A percentile compares a stretch with the other conserved stretches of the same genome.
Conservation (phyloP, 2,329 filamentous ascomycete species). For the Alternaria brassicae region DNA sequence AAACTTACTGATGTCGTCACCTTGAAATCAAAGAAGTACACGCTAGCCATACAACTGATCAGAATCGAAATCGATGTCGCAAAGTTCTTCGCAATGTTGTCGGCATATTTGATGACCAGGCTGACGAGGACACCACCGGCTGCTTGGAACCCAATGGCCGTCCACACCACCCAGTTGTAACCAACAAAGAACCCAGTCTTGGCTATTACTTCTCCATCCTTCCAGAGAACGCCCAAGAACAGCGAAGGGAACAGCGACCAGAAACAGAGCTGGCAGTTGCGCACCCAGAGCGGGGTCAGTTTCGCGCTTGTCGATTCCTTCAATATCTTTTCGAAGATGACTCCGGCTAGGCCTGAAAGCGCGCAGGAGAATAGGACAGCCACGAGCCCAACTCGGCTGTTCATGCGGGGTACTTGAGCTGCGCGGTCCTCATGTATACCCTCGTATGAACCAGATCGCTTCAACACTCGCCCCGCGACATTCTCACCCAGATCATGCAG, state of each 20-base stretch:
- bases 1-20: slow-evolving; percentile 60
- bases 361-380: slow-evolving; percentile 80
- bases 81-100: slow-evolving; percentile 94
- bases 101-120: slow-evolving; percentile 80
- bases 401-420: slow-evolving; percentile 66
- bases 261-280: slow-evolving; percentile 92
- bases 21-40: slow-evolving; percentile 83
- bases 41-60: slow-evolving; percentile 82
- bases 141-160: slow-evolving; percentile 81
- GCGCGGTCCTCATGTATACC: slow-evolving; percentile 74
- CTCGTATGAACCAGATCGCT: slow-evolving; percentile 82
- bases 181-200: slow-evolving; percentile 91
- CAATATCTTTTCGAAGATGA: slow-evolving; percentile 89
- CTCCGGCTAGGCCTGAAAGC: slow-evolving; percentile 83
- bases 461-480: slow-evolving; percentile 60
- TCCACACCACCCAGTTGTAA: slow-evolving; percentile 92
- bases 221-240: slow-evolving; percentile 83
- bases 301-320: slow-evolving; percentile 76
- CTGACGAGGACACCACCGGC: slow-evolving; percentile 84
- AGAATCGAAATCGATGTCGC: slow-evolving; percentile 92
- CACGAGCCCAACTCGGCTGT: slow-evolving; percentile 77
- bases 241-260: slow-evolving; percentile 92
- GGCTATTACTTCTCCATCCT: slow-evolving; percentile 83
- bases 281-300: slow-evolving; percentile 84
- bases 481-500: slow-evolving; percentile 69